Base-by-base conservation (phyloP, 306 rosid genomes). In the Vigna mungo region DNA sequence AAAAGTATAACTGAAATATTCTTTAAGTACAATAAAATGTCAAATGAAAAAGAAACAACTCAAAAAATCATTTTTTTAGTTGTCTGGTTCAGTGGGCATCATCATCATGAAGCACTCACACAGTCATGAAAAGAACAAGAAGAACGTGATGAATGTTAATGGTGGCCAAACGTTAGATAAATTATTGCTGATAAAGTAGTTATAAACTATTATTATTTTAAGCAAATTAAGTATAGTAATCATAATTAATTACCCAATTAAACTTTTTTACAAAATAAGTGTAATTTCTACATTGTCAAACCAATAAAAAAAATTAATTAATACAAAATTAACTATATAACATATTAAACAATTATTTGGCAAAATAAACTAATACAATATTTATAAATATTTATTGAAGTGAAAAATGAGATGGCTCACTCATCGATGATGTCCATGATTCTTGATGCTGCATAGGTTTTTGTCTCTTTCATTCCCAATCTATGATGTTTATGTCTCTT, bases 381-480 rank as follows among this genome's bases (percentile, higher is more conserved):
- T 41, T 41, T 18, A 12, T 39, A 64, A 39, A n/a, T 39, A 20
- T 66, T 66, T 66, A 1, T 23, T 20, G 60, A 52, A 8, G 2
- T 74, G 69, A n/a, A 60, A 44, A n/a, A 3, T 43, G 51, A 21
- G 21, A 68, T 2, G 61, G 8, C 17, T 32, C 14, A 25, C 53
- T 68, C 41, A 25, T 66, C 36, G 41, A 16, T 30, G 27, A 48
- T 51, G 32, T 30, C 23, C 10, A 70, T 70, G 75, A 34, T 51
- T 52, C 18, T 63, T 66, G 9, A 53, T 52, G 76, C 53, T 54
- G 66, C 66, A 13, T 74, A 65, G 84, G 70, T 71, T 44, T 80
- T 32, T 32, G 30, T 44, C 20, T 32, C 74, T 25, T 72, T 74
- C 78, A 41, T 53, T 72, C 32, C 13, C 41, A 10, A 6, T 5